These are phyloP conservation scores for Hericium erinaceus DNA, from an alignment of 768 basidiomycete species.

Conservation along the genomic window DNA sequence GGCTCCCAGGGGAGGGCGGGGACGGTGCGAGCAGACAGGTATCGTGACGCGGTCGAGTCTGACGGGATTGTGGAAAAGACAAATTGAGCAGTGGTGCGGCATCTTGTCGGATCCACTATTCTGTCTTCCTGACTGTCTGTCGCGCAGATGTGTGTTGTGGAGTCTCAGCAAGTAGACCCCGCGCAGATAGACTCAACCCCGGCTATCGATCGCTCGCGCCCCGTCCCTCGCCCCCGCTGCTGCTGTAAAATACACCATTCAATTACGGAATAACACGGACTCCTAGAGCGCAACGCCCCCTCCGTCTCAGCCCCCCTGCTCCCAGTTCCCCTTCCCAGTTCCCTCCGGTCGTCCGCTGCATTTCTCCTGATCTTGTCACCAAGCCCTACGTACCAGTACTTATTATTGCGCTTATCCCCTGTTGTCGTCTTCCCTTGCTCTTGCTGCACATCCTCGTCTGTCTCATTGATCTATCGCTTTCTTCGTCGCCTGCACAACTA, in stretches of 20 bases:
- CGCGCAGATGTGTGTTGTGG: background rate
- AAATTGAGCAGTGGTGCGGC: background rate
- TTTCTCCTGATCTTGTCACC: background rate
- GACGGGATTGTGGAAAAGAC: background rate
- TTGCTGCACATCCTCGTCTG: background rate
- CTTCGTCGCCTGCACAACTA: background rate
- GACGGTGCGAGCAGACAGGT: background rate
- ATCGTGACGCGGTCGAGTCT: background rate
- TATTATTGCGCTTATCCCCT: background rate
- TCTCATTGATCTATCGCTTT: background rate
- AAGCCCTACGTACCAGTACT: background rate
- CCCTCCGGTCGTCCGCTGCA: background rate
- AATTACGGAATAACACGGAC: background rate
- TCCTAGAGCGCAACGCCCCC: background rate
- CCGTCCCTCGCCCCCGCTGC: background rate
- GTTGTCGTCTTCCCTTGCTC: background rate
- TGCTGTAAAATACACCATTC: background rate
- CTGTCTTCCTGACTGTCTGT: background rate
- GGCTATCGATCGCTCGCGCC: background rate
- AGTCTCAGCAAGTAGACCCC: background rate
- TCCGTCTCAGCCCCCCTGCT: background rate
- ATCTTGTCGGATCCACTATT: background rate
- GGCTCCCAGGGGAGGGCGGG: background rate
- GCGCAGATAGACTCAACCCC: background rate
- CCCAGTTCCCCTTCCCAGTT: background rate